Conservation (phyloP, 164 flowering plant genomes). For the Vitis vinifera region DNA sequence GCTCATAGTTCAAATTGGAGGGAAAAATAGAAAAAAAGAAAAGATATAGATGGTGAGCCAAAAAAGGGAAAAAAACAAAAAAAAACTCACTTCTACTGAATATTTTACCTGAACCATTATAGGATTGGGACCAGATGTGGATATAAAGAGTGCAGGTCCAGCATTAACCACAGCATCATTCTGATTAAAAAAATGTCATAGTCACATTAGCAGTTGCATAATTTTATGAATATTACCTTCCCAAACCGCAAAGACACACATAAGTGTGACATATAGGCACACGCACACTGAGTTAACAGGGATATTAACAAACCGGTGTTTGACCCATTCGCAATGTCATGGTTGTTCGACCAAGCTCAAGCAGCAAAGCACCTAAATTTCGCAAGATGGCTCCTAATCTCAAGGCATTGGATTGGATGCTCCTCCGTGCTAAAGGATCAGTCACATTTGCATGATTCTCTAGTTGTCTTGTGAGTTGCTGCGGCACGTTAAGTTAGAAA, state of each 20-base stretch:
- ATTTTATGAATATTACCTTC: too few relatives aligned
- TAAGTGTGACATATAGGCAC: too few relatives aligned
- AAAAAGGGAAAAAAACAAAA: too few relatives aligned
- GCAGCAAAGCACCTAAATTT: slow-evolving; percentile 76
- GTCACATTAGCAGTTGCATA: too few relatives aligned
- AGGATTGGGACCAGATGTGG: slow-evolving; percentile 83
- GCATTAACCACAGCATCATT: slow-evolving; percentile 87
- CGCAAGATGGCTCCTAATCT: slow-evolving; percentile 63
- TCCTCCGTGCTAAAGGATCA: slow-evolving; percentile 43
- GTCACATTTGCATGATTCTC: slow-evolving; percentile 52
- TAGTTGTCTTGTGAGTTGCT: slow-evolving; percentile 74
- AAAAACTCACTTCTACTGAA: background rate
- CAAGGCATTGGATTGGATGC: slow-evolving; percentile 56
- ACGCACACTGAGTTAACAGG: too few relatives aligned
- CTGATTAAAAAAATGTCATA: slow-evolving; percentile 33
- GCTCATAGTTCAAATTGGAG: slow-evolving; percentile 19
- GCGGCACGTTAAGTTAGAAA: slow-evolving; percentile 16
- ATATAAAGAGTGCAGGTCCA: slow-evolving; percentile 88
- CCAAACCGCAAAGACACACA: too few relatives aligned
- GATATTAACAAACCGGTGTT: slow-evolving; percentile 53
- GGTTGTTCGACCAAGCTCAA: slow-evolving; percentile 88
- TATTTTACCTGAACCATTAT: slow-evolving; percentile 87
- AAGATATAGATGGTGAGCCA: too few relatives aligned
- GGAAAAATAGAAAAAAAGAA: background rate
- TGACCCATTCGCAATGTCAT: slow-evolving; percentile 83